Evolutionary conservation across 495 filamentous ascomycete genomes (phyloP), one percentile per base, ranked within the genome.

Genomic region (Podospora fimiseda): DNA sequence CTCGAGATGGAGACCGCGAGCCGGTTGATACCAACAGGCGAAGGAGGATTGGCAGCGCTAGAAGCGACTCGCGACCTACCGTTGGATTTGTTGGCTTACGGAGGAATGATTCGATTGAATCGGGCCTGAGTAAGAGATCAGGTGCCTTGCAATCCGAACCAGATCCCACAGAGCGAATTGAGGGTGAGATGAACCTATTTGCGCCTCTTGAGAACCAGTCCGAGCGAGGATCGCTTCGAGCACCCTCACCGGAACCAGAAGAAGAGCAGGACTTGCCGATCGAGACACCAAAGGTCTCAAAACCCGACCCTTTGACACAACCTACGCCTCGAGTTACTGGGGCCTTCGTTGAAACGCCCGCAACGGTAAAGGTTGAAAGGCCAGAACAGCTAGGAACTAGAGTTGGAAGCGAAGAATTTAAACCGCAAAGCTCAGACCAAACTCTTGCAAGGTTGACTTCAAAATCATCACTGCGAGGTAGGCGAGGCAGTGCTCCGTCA

Each of bases 101-200:
- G 20, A 59, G 66, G 36, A 59, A 52, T 16, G 44, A 59, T 15
- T 74, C 70, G 3, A 59, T 58, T n/a, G 72, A 75, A 36, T 74
- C 74, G 13, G 42, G 61, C 19, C 58, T 57, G 19, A 60, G 64
- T 48, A 75, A 73, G 45, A 56, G 63, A 23, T 59, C 63, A n/a
- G 75, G 70, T 54, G 54, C 63, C 38, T 62, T 64, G 20, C 65
- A 69, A 24, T 80, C 78, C 18, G 77, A 81, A 40, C 64, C 62
- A n/a, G 78, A 81, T 55, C 78, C 78, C 5, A 74, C 72, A 18
- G 78, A 79, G 51, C 74, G 78, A 15, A 81, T 81, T 18, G 67
- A 77, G 38, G 73, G 68, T 14, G 78, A 81, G 55, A 72, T 77
- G 59, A 72, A 70, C 33, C 70, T 81, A 2, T 81, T 81, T 50